Base-by-base conservation (phyloP, 2,329 filamentous ascomycete species). In the Hymenotorrendiella dingleyae region DNA sequence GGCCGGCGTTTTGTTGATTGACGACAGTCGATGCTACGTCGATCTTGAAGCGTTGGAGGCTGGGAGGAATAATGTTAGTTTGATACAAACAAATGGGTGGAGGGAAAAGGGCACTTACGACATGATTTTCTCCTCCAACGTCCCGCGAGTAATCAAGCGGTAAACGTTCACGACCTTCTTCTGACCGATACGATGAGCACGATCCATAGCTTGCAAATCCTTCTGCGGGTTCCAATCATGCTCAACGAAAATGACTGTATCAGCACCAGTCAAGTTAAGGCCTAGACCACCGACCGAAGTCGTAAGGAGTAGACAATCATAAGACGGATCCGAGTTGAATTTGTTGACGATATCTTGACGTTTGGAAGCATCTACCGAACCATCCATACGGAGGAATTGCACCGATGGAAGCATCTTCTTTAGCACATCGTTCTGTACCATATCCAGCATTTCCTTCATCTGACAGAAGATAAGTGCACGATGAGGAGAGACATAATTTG, bases 141-240 rank as follows among this genome's bases (percentile, higher is more conserved):
- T 98, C 49, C 93, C 93, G 54, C 93, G 79, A 5, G 93, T 98
- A 58, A 98, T 93, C 53, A 98, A 75, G 19, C 93, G 88, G 66
- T 98, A 98, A 12, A 98, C 93, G 60, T 98, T 98, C 55, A 98
- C 93, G 27, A 97, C 93, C 76, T 97, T 98, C 80, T 98, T 98
- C 70, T 98, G 93, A 2, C 93, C 93, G 57, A 98, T 97, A 55
- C 93, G 83, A 72, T 98, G 93, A 7, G 93, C 93, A 47, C 93
- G 88, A 62, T 98, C 93, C 93, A 98, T 98, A 54, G 93, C 93
- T 62, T 98, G 93, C 54, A 98, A 79, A 66, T 98, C 93, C 65
- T 95, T 95, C 63, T 98, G 93, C 23, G 93, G 93, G 62, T 98
- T 98, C 93, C 93, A 98, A 65, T 98, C 93, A 65, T 98, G 94